phyloP scores from a whole-genome alignment of 202 grass and related monocot species.

The Carex sylvatica region DNA sequence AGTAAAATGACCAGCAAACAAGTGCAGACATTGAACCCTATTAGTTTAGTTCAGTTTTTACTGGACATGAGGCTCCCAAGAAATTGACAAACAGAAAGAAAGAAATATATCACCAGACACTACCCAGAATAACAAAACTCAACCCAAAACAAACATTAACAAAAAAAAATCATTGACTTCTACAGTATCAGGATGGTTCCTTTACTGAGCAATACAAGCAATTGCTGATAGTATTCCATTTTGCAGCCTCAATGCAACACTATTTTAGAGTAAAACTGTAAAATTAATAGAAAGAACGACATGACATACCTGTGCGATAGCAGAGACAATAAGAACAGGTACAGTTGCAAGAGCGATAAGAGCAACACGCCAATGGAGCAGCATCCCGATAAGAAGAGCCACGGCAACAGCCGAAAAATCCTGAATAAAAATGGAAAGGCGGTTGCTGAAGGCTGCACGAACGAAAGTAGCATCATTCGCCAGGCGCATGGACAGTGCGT shows the following conservation, averaged over 20 bases:
- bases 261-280: background rate
- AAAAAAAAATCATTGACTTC: background rate
- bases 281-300: background rate
- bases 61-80: background rate
- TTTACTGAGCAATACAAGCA: background rate
- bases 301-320: conserved; percentile 78
- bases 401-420: conserved; percentile 80
- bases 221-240: background rate
- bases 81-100: background rate
- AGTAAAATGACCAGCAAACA: background rate
- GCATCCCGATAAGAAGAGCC: conserved; percentile 85
- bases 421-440: conserved; percentile 97
- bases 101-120: background rate
- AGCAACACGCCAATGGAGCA: conserved; percentile 82
- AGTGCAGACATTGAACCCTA: background rate
- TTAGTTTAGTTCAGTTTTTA: background rate
- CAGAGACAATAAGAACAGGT: conserved; percentile 84
- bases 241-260: background rate
- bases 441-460: conserved; percentile 92
- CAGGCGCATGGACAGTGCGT: conserved; percentile 85
- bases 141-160: background rate
- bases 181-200: background rate
- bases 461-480: conserved; percentile 98
- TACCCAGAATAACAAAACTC: background rate
- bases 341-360: conserved; percentile 91